These are phyloP conservation scores for Teunomyces aglyptinius DNA, from an alignment of 805 yeast species.

Conservation along the genomic window DNA sequence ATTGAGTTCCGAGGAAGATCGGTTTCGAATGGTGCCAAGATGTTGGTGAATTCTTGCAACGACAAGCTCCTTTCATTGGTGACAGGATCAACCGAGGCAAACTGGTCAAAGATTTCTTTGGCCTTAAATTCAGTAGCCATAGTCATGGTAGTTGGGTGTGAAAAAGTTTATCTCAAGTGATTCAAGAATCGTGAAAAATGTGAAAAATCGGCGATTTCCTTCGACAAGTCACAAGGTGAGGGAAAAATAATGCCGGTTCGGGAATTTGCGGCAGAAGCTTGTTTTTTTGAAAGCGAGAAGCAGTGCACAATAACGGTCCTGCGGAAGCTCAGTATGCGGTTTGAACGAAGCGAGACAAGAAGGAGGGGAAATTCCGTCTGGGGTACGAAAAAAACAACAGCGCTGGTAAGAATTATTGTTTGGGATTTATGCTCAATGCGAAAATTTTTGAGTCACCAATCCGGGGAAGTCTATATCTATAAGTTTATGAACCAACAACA, in stretches of 20 bases:
- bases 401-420: slow-evolving; percentile 2
- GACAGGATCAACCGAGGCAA: slow-evolving; percentile 26
- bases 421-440: slow-evolving; percentile 7
- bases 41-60: slow-evolving; percentile 35
- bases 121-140: slow-evolving; percentile 7
- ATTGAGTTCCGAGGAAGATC: slow-evolving; percentile 39
- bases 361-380: background rate
- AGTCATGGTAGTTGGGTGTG: background rate
- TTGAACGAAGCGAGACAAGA: background rate
- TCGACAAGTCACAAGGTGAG: slow-evolving; percentile 4
- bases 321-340: background rate
- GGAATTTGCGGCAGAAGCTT: background rate
- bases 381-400: background rate
- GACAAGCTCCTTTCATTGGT: slow-evolving; percentile 24
- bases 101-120: slow-evolving; percentile 36
- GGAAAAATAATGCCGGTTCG: slow-evolving; percentile 1
- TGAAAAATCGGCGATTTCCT: slow-evolving; percentile 3
- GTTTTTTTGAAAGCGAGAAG: background rate
- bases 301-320: background rate
- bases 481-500: slow-evolving; percentile 3
- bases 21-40: slow-evolving; percentile 40
- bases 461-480: slow-evolving; percentile 5
- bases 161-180: background rate
- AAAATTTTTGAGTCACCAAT: background rate
- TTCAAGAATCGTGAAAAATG: background rate